Percentiles rank a stretch among this genome's conserved stretches.
Conservation (phyloP, 2,329 filamentous ascomycete species). For the Trichoderma asperellum region DNA sequence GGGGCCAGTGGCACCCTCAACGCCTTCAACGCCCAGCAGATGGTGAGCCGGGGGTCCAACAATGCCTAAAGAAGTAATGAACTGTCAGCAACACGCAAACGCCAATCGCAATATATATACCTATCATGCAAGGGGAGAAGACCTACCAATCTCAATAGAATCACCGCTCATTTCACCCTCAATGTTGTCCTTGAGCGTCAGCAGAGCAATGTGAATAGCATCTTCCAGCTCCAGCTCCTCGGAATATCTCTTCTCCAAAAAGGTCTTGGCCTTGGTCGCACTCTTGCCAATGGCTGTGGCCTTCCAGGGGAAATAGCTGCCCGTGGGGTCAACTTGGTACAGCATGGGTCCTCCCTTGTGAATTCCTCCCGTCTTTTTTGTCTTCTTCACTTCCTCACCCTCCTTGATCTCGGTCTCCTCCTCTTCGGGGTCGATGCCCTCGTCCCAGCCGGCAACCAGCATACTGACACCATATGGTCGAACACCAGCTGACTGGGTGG, state of each 20-base stretch:
- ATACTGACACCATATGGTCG: conserved; percentile 95
- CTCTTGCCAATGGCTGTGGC: conserved; percentile 99
- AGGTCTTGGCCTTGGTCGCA: conserved; percentile 97
- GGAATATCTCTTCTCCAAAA: conserved; percentile 98
- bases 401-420: conserved; percentile 60
- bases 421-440: conserved; percentile 87
- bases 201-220: conserved; percentile 94
- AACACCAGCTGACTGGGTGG: conserved; percentile 96
- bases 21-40: conserved; percentile 86
- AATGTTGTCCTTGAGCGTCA: conserved; percentile 98
- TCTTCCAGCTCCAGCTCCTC: conserved; percentile 97
- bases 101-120: background rate
- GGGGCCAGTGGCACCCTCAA: conserved; percentile 81
- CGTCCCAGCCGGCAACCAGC: conserved; percentile 96
- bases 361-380: conserved; percentile 91
- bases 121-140: background rate
- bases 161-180: conserved; percentile 99
- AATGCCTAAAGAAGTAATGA: conserved; percentile 68
- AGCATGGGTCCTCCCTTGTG: conserved; percentile 95
- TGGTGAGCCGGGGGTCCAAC: conserved; percentile 93
- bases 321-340: conserved; percentile 98
- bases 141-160: conserved; percentile 93
- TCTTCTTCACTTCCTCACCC: conserved; percentile 73
- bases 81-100: conserved; percentile 35
- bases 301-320: conserved; percentile 99